A percentile compares a stretch with the other conserved stretches of the same genome.
These are phyloP conservation scores for Suillus hirtellus DNA, from an alignment of 768 basidiomycete species.

Conservation along the genomic window DNA sequence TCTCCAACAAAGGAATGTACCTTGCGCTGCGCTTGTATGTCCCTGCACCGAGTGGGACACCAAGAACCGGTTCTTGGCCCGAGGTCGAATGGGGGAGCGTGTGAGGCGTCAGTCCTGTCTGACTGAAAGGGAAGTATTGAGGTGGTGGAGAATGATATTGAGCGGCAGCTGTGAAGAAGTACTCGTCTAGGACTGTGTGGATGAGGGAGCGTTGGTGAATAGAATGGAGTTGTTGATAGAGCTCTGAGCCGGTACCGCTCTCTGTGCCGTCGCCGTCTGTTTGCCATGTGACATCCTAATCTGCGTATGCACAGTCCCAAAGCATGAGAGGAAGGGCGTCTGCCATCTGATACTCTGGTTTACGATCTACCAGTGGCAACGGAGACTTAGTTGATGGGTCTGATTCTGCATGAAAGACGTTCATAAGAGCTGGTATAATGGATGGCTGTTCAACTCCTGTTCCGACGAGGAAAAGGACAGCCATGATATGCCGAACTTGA, in stretches of 20 bases:
- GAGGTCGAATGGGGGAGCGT: neutral
- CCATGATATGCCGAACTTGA: constrained; percentile 95
- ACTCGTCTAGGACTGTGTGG: neutral
- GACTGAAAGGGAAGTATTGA: constrained; percentile 3
- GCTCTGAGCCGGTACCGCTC: neutral
- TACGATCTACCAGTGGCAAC: constrained; percentile 58
- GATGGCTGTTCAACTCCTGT: constrained; percentile 72
- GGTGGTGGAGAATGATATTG: constrained; percentile 1
- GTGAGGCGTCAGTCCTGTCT: neutral
- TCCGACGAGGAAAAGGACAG: constrained; percentile 86
- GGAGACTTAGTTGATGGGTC: constrained; percentile 16
- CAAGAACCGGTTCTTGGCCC: neutral
- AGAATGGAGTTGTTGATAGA: neutral
- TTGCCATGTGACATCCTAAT: neutral
- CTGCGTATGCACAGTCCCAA: neutral
- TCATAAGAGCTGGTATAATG: constrained; percentile 72
- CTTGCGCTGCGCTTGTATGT: neutral
- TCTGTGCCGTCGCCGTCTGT: neutral
- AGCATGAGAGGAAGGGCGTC: constrained; percentile 64
- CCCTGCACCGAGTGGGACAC: neutral
- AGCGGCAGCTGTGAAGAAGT: neutral
- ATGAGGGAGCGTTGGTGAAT: neutral
- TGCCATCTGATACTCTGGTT: constrained; percentile 94
- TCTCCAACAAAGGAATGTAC: neutral
- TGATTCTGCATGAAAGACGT: constrained; percentile 47